Evolutionary conservation across 2,329 filamentous ascomycete species (phyloP).

Genomic region (Aspergillus flavus): DNA sequence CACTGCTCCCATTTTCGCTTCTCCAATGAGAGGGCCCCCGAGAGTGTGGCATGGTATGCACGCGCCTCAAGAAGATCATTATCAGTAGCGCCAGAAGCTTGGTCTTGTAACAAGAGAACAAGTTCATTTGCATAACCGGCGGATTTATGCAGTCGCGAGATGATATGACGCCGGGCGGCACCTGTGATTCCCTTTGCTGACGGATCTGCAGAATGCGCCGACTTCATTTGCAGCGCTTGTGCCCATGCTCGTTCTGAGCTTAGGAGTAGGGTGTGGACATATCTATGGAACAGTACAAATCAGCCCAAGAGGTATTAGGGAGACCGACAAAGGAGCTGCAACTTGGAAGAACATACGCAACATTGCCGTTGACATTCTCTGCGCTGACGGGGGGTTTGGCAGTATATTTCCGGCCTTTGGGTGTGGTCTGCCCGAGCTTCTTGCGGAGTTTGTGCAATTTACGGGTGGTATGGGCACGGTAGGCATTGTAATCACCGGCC

Average conservation of each 20-base stretch:
- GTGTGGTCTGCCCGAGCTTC: conserved; percentile 80
- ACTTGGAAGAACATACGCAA: conserved; percentile 62
- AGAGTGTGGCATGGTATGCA: conserved; percentile 77
- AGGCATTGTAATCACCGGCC: conserved; percentile 84
- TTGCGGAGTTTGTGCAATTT: conserved; percentile 81
- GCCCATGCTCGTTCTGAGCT: conserved; percentile 92
- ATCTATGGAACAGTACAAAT: conserved; percentile 52
- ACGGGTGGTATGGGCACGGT: conserved; percentile 77
- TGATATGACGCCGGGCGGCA: conserved; percentile 81
- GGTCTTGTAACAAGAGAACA: conserved; percentile 66
- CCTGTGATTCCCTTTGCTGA: conserved; percentile 73
- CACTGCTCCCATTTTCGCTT: conserved; percentile 83
- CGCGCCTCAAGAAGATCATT: conserved; percentile 80
- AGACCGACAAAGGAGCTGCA: neutral
- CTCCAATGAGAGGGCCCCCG: conserved; percentile 80
- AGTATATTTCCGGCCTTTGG: conserved; percentile 83
- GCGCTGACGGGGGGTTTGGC: conserved; percentile 71
- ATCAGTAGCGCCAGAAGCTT: conserved; percentile 63
- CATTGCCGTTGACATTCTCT: conserved; percentile 72
- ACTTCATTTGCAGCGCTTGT: conserved; percentile 92
- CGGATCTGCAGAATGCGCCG: conserved; percentile 74
- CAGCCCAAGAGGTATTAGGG: neutral
- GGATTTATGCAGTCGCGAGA: conserved; percentile 83
- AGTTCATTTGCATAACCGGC: conserved; percentile 69
- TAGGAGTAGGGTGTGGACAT: conserved; percentile 76